Conservation (phyloP, 257 asterid species). For the Solanum lycopersicoides region DNA sequence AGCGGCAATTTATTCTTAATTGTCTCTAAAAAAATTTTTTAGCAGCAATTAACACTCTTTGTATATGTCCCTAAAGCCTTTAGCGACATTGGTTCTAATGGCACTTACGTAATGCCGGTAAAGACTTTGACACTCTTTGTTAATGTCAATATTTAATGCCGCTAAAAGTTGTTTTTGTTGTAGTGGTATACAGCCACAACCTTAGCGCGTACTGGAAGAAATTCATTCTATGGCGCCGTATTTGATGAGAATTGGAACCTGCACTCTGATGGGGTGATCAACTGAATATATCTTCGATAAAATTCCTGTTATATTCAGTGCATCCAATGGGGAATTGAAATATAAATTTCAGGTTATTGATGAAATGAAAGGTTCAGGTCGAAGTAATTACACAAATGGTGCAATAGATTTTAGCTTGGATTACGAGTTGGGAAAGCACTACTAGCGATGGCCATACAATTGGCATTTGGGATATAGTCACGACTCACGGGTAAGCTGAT, state of each 20-base stretch:
- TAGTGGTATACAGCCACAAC: constrained; percentile 41
- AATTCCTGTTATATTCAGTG: constrained; percentile 51
- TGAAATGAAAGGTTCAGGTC: constrained; percentile 7
- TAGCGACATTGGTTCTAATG: too few species aligned
- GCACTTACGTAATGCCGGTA: too few species aligned
- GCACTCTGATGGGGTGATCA: constrained; percentile 16
- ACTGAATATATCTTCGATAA: constrained; percentile 70
- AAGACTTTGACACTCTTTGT: too few species aligned
- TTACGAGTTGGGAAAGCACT: background rate
- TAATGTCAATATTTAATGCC: too few species aligned
- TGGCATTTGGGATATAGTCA: constrained; percentile 68
- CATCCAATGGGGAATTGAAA: constrained; percentile 51
- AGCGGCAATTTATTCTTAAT: too few species aligned
- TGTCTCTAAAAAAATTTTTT: too few species aligned
- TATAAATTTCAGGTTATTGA: constrained; percentile 47
- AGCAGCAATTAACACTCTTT: too few species aligned
- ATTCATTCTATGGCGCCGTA: constrained; percentile 7
- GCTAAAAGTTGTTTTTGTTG: too few species aligned
- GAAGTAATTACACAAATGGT: background rate
- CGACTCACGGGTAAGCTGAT: constrained; percentile 44
- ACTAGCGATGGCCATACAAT: constrained; percentile 48
- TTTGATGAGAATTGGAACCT: constrained; percentile 71
- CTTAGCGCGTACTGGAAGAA: constrained; percentile 64
- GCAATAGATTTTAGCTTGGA: background rate
- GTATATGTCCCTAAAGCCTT: too few species aligned